Evolutionary conservation across 1,284 basidiomycete genomes (phyloP).

Genomic region (Cronartium ribicola): DNA sequence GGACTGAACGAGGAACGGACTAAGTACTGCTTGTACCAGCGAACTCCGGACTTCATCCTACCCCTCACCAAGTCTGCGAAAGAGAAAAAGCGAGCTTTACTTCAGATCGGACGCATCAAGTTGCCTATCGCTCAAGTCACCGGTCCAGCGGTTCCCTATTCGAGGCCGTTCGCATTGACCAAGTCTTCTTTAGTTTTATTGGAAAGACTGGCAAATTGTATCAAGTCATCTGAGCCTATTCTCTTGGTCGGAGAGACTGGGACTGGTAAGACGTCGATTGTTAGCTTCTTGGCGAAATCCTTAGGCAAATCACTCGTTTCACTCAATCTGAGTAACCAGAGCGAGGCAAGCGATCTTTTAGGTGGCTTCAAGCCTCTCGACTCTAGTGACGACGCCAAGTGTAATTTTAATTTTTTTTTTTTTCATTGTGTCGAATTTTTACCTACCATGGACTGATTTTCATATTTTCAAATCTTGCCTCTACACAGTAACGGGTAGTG

Average conservation of each 20-base stretch:
- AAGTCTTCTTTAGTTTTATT: conserved; percentile 75
- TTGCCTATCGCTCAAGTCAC: conserved; percentile 43
- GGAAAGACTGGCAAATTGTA: conserved; percentile 72
- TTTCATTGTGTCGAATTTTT: not conserved
- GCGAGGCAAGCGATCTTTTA: conserved; percentile 87
- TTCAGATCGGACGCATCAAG: conserved; percentile 47
- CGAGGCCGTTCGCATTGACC: conserved; percentile 80
- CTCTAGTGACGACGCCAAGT: conserved; percentile 50
- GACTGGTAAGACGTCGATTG: conserved; percentile 92
- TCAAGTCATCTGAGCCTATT: conserved; percentile 74
- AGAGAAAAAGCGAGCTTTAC: conserved; percentile 50
- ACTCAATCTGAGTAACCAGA: conserved; percentile 93
- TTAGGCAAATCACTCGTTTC: conserved; percentile 74
- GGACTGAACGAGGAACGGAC: conserved; percentile 63
- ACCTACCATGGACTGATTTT: conserved; percentile 6
- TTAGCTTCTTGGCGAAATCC: conserved; percentile 80
- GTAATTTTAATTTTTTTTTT: conserved; percentile 43
- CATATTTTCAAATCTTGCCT: too few species aligned
- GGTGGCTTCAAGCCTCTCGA: conserved; percentile 96
- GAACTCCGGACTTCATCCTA: conserved; percentile 65
- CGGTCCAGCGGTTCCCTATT: conserved; percentile 43
- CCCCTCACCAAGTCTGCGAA: conserved; percentile 64
- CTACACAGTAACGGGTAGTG: conserved; percentile 65
- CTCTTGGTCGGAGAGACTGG: conserved; percentile 96
- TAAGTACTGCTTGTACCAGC: conserved; percentile 56